phyloP scores from a whole-genome alignment of 805 yeast genomes.

The Teunomyces atbi region DNA sequence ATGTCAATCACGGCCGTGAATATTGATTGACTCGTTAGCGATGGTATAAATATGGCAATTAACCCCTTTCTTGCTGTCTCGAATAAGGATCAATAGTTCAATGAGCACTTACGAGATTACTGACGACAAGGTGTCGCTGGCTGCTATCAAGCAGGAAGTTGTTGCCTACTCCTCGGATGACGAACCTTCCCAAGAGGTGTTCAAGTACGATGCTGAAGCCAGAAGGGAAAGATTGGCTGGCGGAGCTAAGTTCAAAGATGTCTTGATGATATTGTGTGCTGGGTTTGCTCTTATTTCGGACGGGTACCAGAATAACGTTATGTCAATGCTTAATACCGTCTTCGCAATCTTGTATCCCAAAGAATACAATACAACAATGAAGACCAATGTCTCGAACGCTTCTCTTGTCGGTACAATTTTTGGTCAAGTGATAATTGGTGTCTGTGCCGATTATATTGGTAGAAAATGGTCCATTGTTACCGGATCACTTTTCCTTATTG shows the following conservation, averaged over 20 bases:
- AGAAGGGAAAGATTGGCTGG: conserved; percentile 28
- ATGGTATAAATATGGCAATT: neutral
- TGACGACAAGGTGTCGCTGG: neutral
- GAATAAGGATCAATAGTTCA: too few species aligned
- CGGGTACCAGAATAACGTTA: conserved; percentile 73
- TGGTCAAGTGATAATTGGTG: conserved; percentile 67
- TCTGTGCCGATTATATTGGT: conserved; percentile 63
- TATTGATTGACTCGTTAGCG: too few species aligned
- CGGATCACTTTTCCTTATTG: conserved; percentile 58
- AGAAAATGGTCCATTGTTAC: conserved; percentile 69
- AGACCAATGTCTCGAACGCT: conserved; percentile 68
- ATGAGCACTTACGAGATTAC: conserved; percentile 2
- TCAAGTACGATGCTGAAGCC: conserved; percentile 31
- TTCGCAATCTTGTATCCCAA: conserved; percentile 49
- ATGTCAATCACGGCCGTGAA: too few species aligned
- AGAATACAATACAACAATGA: conserved; percentile 43
- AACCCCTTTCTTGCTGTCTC: too few species aligned
- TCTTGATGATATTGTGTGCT: conserved; percentile 55
- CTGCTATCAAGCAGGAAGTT: neutral
- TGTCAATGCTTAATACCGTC: conserved; percentile 65
- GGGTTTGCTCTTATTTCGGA: conserved; percentile 77
- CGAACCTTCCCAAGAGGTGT: conserved; percentile 12
- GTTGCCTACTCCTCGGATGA: conserved; percentile 1
- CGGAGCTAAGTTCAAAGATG: conserved; percentile 26
- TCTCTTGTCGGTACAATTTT: conserved; percentile 67